Base-by-base conservation (phyloP, 1,284 basidiomycete species). In the Austropuccinia psidii region DNA sequence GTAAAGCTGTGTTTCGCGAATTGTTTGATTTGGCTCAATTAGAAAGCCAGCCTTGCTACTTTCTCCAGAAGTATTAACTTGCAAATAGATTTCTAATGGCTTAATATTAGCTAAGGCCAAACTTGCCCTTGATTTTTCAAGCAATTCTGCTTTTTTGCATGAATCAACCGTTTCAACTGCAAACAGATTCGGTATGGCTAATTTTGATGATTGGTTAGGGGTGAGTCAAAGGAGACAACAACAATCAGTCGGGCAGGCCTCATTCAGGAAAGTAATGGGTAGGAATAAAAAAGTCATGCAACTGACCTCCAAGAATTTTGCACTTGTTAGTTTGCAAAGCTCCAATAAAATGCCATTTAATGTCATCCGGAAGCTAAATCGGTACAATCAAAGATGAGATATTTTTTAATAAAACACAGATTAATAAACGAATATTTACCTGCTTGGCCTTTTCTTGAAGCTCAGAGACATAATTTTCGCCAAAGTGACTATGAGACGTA, bases 401-500 rank as follows among this genome's bases (percentile, higher is more conserved):
- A 9, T 37, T 54, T 29, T 62, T 57, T 1, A 50, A 49, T 31
- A 5, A n/a, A n/a, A n/a, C n/a, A n/a, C n/a, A n/a, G n/a, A n/a
- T n/a, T n/a, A n/a, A n/a, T n/a, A 35, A 47, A 37, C 21, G 33
- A 11, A 45, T 1, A 61, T 31, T 76, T 78, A 91, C 91, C 80
- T 86, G 83, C 65, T 83, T 83, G 0, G 91, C 89, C 79, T 96
- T 98, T 57, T 93, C 91, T n/a, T 88, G 88, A 76, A 98, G 82
- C 80, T 98, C 95, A 77, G 96, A 90, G 5, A 94, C 93, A 80
- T 98, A 98, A 81, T 98, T 98, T 82, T 98, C 95, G 13, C 96
- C 95, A 80, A 98, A 98, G 80, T 96, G 92, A 1, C 87, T 83
- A 75, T 80, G 76, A 0, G 77, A 79, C 19, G 49, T 64, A 17